A percentile compares a stretch with the other conserved stretches of the same genome.
phyloP scores from a whole-genome alignment of 2,329 filamentous ascomycete species.

The Hypoxylon sp. region DNA sequence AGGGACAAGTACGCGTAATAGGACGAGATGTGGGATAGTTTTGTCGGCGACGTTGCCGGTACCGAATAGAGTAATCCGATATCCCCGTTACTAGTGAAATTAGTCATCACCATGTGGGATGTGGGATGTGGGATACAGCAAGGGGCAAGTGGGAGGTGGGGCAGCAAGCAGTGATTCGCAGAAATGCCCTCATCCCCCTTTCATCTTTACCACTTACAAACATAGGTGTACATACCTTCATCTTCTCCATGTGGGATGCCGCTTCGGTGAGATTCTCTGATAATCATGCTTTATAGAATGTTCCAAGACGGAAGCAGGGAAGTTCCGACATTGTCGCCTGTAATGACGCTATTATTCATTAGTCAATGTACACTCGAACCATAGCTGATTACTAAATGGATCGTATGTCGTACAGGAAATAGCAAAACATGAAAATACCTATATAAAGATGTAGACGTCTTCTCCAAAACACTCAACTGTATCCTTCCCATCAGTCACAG shows the following conservation, averaged over 20 bases:
- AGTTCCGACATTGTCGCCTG: conserved; percentile 14
- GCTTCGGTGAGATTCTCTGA: conserved; percentile 8
- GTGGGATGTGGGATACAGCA: conserved; percentile 29
- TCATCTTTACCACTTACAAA: neutral
- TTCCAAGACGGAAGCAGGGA: neutral
- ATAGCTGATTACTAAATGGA: conserved; percentile 13
- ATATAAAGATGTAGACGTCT: conserved; percentile 16
- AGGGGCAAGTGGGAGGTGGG: conserved; percentile 12
- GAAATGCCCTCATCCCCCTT: neutral
- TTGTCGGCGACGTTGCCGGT: conserved; percentile 25
- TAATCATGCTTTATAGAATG: neutral
- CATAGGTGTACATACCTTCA: neutral
- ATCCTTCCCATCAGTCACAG: conserved; percentile 5
- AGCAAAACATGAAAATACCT: conserved; percentile 12
- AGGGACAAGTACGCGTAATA: conserved; percentile 6
- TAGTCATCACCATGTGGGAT: conserved; percentile 35
- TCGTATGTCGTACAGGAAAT: neutral
- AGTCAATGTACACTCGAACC: neutral
- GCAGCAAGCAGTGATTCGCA: conserved; percentile 1
- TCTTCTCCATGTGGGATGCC: conserved; percentile 25
- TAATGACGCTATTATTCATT: conserved; percentile 23
- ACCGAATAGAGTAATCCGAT: conserved; percentile 24
- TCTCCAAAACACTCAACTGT: neutral
- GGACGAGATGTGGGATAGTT: conserved; percentile 12
- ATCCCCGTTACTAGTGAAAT: conserved; percentile 13